Conservation (phyloP, 2,329 filamentous ascomycete species). For the Gliomastix tumulicola region DNA sequence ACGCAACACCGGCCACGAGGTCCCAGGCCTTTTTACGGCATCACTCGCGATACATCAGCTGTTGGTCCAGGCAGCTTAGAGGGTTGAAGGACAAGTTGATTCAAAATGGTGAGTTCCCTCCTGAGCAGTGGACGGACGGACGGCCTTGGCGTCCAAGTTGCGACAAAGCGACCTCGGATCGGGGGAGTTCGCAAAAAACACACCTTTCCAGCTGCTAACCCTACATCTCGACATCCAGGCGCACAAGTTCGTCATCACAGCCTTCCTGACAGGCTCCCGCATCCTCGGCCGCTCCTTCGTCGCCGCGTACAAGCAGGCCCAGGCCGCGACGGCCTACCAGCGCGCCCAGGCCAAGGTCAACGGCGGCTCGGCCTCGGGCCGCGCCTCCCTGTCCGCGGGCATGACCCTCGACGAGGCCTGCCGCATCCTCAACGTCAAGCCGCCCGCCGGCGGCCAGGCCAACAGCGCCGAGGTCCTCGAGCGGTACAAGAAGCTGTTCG, state of each 20-base stretch:
- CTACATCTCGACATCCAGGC: slow-evolving; percentile 48
- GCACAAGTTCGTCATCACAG: slow-evolving; percentile 82
- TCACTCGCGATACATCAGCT: too few relatives aligned
- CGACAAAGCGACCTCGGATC: too few relatives aligned
- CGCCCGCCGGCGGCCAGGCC: slow-evolving; percentile 64
- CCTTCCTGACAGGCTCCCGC: slow-evolving; percentile 82
- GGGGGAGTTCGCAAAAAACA: too few relatives aligned
- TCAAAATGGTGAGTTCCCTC: too few relatives aligned
- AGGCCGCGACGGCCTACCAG: slow-evolving; percentile 77
- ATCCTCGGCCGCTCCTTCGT: slow-evolving; percentile 89
- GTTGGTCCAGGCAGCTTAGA: too few relatives aligned
- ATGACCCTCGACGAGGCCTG: slow-evolving; percentile 95
- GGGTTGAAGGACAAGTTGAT: too few relatives aligned
- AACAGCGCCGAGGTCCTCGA: slow-evolving; percentile 75
- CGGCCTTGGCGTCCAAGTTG: too few relatives aligned
- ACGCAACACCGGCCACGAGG: too few relatives aligned
- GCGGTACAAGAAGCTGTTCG: slow-evolving; percentile 91
- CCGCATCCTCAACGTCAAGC: slow-evolving; percentile 93
- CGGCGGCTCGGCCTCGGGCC: slow-evolving; percentile 47
- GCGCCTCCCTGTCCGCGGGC: slow-evolving; percentile 54
- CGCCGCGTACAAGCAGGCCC: slow-evolving; percentile 93
- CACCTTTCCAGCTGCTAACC: too few relatives aligned
- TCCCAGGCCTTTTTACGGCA: too few relatives aligned
- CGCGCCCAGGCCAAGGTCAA: slow-evolving; percentile 60
- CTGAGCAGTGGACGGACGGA: too few relatives aligned